Conservation (phyloP, 352 stramenopile species). For the Phytophthora agathidicida region DNA sequence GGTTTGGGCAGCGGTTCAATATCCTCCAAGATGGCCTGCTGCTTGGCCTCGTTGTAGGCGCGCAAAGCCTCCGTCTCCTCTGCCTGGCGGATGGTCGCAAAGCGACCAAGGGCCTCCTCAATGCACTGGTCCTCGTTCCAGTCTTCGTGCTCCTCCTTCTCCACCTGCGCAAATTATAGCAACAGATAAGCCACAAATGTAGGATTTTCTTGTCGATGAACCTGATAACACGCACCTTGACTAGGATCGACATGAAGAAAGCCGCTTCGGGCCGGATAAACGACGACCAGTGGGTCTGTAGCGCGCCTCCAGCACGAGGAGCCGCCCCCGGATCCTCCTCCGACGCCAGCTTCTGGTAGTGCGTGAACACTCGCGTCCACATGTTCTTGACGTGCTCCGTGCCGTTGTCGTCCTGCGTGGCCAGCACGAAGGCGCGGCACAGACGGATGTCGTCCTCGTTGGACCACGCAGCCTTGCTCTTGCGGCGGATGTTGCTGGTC, state of each 20-base stretch:
- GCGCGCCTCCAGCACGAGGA: slow-evolving; percentile 25
- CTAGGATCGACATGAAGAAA: slow-evolving; percentile 34
- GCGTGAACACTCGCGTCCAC: slow-evolving; percentile 31
- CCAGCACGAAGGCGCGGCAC: slow-evolving; percentile 35
- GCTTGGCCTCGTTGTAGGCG: slow-evolving; percentile 26
- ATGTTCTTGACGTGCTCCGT: slow-evolving; percentile 39
- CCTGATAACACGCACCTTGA: slow-evolving; percentile 10
- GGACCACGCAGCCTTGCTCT: slow-evolving; percentile 35
- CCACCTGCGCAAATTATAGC: slow-evolving; percentile 14
- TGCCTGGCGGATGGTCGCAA: slow-evolving; percentile 17
- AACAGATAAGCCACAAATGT: background rate
- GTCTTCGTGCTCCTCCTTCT: slow-evolving; percentile 30
- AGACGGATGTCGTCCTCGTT: slow-evolving; percentile 36
- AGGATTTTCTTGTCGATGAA: too few relatives aligned
- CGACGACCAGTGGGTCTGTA: slow-evolving; percentile 43
- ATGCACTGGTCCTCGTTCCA: slow-evolving; percentile 29
- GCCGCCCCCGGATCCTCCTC: slow-evolving; percentile 25
- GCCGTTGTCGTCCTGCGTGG: slow-evolving; percentile 30
- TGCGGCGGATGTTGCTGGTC: slow-evolving; percentile 21
- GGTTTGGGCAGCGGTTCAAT: slow-evolving; percentile 20
- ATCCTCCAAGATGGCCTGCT: slow-evolving; percentile 16
- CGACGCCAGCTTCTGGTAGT: slow-evolving; percentile 21
- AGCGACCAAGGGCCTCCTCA: slow-evolving; percentile 23
- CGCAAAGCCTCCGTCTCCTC: slow-evolving; percentile 24
- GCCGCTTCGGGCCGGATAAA: slow-evolving; percentile 32